Evolutionary conservation across 257 asterid genomes (phyloP), one percentile per base, ranked within the genome.

Genomic region (Nicotiana tomentosiformis): DNA sequence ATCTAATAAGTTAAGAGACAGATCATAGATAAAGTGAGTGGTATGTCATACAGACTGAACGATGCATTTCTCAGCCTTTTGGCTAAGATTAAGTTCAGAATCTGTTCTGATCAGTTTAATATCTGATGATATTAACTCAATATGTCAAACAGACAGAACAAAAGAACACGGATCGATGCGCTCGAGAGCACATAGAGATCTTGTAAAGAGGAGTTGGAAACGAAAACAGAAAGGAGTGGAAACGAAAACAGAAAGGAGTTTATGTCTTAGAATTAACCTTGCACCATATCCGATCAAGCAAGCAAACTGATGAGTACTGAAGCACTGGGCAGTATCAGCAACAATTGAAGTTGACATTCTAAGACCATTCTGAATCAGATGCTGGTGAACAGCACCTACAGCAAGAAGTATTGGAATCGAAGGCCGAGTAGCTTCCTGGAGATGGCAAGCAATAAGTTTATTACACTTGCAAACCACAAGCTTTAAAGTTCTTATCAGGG

Each of bases 311-410:
- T 96, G 99, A 83, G 99, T 96, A 79, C 99, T 96, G 91, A 96
- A 96, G 96, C 98, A 96, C 90, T 96, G 98, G 85, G 99, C 99
- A 11, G 99, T 96, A 87, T 96, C 98, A 83, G 97, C 99, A 86
- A 96, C 87, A 85, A 96, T 96, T 84, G 99, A 96, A 85, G 99
- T 97, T 87, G 96, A 96, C 97, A 96, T 92, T 81, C 99, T 88
- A 82, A 96, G 89, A 80, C 99, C 99, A 85, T 93, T 96, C 89
- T 96, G 99, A 88, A 96, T 96, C 83, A 96, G 90, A 90, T 96
- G 98, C 90, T 96, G 99, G 86, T 96, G 99, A 86, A 96, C 98
- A 74, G 99, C 97, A 82, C 99, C 99, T 69, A 96, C 96, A 84
- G 99, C 99, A 87, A 96, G 93, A 88, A 96, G 98, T 80, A 96